Evolutionary conservation across 495 filamentous ascomycete genomes (phyloP).

Genomic region (Parathielavia hyrcaniae): DNA sequence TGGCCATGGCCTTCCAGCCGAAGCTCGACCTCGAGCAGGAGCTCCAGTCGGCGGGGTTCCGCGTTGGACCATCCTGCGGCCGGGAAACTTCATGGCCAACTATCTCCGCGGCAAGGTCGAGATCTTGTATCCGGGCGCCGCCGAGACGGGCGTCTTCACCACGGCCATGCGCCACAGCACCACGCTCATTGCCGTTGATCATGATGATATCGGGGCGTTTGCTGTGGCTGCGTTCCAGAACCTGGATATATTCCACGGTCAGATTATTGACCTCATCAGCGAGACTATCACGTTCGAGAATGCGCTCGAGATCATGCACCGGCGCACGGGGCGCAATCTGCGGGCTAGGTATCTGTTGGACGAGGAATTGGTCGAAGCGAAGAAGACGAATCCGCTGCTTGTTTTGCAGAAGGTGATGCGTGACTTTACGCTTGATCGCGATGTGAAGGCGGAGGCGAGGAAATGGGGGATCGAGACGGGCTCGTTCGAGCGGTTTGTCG

Average conservation of each 20-base stretch:
- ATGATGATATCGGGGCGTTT: slow-evolving; percentile 46
- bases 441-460: too few relatives aligned
- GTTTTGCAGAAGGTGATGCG: slow-evolving; percentile 18
- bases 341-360: slow-evolving; percentile 34
- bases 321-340: slow-evolving; percentile 32
- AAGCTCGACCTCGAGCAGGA: slow-evolving; percentile 38
- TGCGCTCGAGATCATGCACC: slow-evolving; percentile 30
- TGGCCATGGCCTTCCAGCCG: slow-evolving; percentile 27
- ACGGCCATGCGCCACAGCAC: slow-evolving; percentile 24
- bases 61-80: slow-evolving; percentile 41
- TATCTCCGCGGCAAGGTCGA: slow-evolving; percentile 34
- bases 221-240: slow-evolving; percentile 39
- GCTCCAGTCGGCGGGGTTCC: slow-evolving; percentile 33
- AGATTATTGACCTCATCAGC: slow-evolving; percentile 38
- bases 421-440: too few relatives aligned
- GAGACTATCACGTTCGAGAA: slow-evolving; percentile 34
- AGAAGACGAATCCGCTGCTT: slow-evolving; percentile 25
- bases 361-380: slow-evolving; percentile 34
- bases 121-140: slow-evolving; percentile 35
- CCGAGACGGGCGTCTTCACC: slow-evolving; percentile 32
- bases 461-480: slow-evolving; percentile 17
- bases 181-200: slow-evolving; percentile 36
- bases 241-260: slow-evolving; percentile 34
- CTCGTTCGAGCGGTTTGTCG: slow-evolving; percentile 37
- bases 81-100: slow-evolving; percentile 49